phyloP scores from a whole-genome alignment of 306 rosid genomes.

The Bauhinia variegata region DNA sequence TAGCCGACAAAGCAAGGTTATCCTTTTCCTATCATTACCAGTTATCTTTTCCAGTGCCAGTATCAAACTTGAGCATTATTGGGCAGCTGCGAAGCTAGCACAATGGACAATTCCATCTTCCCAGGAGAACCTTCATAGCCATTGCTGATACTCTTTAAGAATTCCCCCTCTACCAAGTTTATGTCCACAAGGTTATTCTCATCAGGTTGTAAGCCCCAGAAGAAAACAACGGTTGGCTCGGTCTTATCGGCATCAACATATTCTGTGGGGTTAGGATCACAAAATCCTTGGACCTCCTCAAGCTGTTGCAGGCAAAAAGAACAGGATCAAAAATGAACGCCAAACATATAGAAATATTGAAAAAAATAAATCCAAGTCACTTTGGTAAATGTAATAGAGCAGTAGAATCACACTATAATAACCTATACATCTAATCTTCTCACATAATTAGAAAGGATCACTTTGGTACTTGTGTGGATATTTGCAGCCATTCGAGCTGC shows the following conservation, averaged over 20 bases:
- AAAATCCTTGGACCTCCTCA: constrained; percentile 47
- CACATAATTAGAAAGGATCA: neutral
- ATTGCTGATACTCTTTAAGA: constrained; percentile 37
- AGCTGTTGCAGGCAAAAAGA: constrained; percentile 36
- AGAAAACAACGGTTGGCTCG: constrained; percentile 51
- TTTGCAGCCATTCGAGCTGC: constrained; percentile 14
- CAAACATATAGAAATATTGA: neutral
- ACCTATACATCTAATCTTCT: neutral
- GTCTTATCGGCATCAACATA: constrained; percentile 34
- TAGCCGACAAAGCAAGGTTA: constrained; percentile 38
- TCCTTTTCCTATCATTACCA: constrained; percentile 34
- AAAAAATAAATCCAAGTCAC: too few species aligned
- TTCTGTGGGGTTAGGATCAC: constrained; percentile 57
- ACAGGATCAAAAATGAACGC: constrained; percentile 2
- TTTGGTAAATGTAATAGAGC: too few species aligned
- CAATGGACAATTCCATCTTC: constrained; percentile 40
- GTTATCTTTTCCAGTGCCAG: constrained; percentile 14
- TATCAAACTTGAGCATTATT: constrained; percentile 34
- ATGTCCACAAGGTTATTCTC: constrained; percentile 14
- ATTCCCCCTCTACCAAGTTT: constrained; percentile 38
- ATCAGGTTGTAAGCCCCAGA: constrained; percentile 45
- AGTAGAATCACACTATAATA: neutral
- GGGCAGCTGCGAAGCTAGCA: constrained; percentile 36
- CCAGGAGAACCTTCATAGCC: constrained; percentile 45
- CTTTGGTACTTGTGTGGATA: neutral